Percentiles rank a stretch among this genome's conserved stretches.
phyloP scores from a whole-genome alignment of 2,329 filamentous ascomycete species.

The Helminthosporium solani region DNA sequence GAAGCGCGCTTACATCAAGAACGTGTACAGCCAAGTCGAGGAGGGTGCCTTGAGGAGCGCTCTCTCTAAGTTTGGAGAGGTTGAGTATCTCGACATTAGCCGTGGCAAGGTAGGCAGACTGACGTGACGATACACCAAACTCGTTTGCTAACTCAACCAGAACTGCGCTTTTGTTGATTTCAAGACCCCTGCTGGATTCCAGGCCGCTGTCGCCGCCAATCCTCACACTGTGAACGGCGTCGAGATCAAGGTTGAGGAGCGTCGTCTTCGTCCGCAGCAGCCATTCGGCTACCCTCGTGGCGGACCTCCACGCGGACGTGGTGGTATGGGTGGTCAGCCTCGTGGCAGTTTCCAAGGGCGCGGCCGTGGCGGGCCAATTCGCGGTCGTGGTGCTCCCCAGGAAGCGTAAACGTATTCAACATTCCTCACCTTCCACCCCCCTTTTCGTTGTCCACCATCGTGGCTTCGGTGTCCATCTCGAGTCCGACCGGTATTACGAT shows the following conservation, averaged over 20 bases:
- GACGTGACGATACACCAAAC: background rate
- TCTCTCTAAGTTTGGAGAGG: conserved; percentile 68
- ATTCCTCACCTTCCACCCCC: conserved; percentile 2
- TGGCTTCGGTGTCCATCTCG: conserved; percentile 9
- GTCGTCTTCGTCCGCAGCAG: conserved; percentile 60
- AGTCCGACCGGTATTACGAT: conserved; percentile 28
- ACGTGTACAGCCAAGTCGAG: conserved; percentile 86
- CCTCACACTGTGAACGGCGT: conserved; percentile 83
- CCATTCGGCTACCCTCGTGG: conserved; percentile 43
- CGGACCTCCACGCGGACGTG: conserved; percentile 57
- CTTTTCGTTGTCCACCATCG: conserved; percentile 5
- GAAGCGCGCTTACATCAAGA: conserved; percentile 89
- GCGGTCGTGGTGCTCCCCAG: conserved; percentile 49
- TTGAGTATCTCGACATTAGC: conserved; percentile 65
- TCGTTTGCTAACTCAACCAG: conserved; percentile 50
- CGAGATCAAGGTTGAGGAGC: conserved; percentile 83
- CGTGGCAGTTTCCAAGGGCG: conserved; percentile 71
- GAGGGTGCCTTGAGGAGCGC: conserved; percentile 68
- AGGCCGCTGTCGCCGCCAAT: conserved; percentile 79
- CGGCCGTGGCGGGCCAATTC: conserved; percentile 62
- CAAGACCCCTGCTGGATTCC: conserved; percentile 74
- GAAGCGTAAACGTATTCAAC: conserved; percentile 30
- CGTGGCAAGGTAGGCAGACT: conserved; percentile 69
- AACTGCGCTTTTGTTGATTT: conserved; percentile 98
- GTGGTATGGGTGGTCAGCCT: conserved; percentile 58